Conservation (phyloP, 768 basidiomycete genomes). For the Rhizopogon vesiculosus region DNA sequence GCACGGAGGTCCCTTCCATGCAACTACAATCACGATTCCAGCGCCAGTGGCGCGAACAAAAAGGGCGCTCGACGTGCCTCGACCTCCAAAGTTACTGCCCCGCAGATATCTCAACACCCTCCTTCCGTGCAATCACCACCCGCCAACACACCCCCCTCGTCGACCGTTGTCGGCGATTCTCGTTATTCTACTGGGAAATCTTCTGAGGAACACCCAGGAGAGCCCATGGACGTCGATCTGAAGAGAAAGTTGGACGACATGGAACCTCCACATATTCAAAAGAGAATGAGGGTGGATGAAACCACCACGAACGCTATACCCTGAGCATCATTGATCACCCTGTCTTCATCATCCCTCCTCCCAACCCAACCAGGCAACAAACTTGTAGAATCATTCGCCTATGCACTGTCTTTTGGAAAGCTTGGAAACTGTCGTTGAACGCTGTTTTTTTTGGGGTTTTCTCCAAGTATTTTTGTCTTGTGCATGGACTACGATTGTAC, state of each 20-base stretch:
- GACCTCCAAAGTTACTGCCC: conserved; percentile 38
- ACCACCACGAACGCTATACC: conserved; percentile 47
- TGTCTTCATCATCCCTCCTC: conserved; percentile 11
- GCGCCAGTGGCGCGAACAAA: conserved; percentile 22
- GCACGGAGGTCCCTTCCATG: conserved; percentile 70
- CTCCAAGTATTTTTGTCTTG: conserved; percentile 14
- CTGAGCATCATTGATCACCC: conserved; percentile 30
- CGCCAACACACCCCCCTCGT: conserved; percentile 49
- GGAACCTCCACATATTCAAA: conserved; percentile 47
- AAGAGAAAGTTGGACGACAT: conserved; percentile 56
- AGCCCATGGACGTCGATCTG: conserved; percentile 49
- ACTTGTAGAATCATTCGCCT: conserved; percentile 20
- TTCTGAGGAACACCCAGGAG: conserved; percentile 36
- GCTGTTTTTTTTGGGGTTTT: conserved; percentile 27
- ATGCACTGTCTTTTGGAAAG: conserved; percentile 25
- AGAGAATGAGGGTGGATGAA: conserved; percentile 72
- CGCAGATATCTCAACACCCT: conserved; percentile 18
- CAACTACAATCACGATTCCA: conserved; percentile 72
- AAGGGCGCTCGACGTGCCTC: conserved; percentile 49
- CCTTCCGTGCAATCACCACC: conserved; percentile 46
- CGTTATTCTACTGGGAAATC: conserved; percentile 30
- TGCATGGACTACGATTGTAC: conserved; percentile 32
- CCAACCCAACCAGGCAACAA: conserved; percentile 21
- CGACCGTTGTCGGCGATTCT: conserved; percentile 28
- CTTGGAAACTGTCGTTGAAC: conserved; percentile 27